Base-by-base conservation (phyloP, 805 yeast genomes). In the Saccharomyces kudriavzevii region DNA sequence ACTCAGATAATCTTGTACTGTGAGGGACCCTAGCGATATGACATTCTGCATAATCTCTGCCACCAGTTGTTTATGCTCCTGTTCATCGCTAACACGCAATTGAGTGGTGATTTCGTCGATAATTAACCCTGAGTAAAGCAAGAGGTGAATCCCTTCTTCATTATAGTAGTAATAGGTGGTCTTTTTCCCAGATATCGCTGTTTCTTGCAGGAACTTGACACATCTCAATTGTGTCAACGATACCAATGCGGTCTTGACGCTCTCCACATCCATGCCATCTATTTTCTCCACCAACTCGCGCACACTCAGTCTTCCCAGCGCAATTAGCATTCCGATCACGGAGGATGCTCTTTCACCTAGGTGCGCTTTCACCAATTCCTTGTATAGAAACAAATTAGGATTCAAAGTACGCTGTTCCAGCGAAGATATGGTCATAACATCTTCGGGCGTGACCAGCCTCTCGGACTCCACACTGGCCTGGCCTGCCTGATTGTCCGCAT, bases 151-250 rank as follows among this genome's bases (percentile, higher is more conserved):
- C 5, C 95, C 96, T 35, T 75, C 76, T 56, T 84, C 85, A 62
- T 84, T 78, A 55, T 82, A 79, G 29, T 74, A 74, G 67, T 90
- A 89, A 61, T 71, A 78, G 0, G 78, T 74, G 0, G 63, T 64
- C 14, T 66, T 57, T 17, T 65, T 67, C 20, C 66, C 66, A 5
- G 63, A 52, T 9, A 56, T 50, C 5, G 61, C 52, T 2, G 62
- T 64, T 28, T 82, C 86, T 17, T 70, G 71, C 82, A 90, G 83
- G 62, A 82, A 82, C 25, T 77, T 77, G 9, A 88, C 83, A 67
- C 96, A 86, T 55, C 87, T 81, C 57, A 89, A 74, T 69, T 92
- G 97, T 45, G 91, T 76, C 61, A 92, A 72, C 6, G 91, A 80
- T 4, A 88, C 95, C 46, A 92, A 73, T 0, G 87, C 75, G 31